Evolutionary conservation across 768 basidiomycete genomes (phyloP).

Genomic region (Tephrocybe sp.): DNA sequence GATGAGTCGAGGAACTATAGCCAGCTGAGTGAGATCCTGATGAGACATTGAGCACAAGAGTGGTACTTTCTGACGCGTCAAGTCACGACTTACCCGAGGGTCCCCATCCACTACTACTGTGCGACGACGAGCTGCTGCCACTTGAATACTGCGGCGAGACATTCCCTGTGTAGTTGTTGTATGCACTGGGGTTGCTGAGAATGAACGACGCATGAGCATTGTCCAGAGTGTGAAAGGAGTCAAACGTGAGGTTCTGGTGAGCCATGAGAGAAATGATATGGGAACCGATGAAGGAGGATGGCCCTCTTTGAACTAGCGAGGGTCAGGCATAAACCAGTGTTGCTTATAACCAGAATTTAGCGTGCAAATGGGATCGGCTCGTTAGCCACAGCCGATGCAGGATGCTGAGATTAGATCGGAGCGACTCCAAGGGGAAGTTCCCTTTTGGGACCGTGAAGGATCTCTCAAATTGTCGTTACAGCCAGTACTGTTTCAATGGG

Average conservation of each 20-base stretch:
- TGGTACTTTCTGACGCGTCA: not conserved
- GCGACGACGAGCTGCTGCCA: slow-evolving; percentile 9
- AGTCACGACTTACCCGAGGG: slow-evolving; percentile 4
- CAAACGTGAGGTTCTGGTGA: slow-evolving; percentile 12
- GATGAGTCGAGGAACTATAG: slow-evolving; percentile 6
- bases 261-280: slow-evolving; percentile 7
- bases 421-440: slow-evolving; percentile 16
- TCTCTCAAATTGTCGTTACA: slow-evolving; percentile 3
- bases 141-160: slow-evolving; percentile 11
- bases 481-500: slow-evolving; percentile 7
- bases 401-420: slow-evolving; percentile 19
- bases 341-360: slow-evolving; percentile 17
- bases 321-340: slow-evolving; percentile 5
- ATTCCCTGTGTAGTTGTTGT: slow-evolving; percentile 15
- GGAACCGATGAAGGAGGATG: slow-evolving; percentile 3
- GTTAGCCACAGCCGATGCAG: slow-evolving; percentile 7
- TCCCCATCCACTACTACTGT: slow-evolving; percentile 9
- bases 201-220: slow-evolving; percentile 15
- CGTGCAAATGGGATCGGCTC: slow-evolving; percentile 17
- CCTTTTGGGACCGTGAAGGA: slow-evolving; percentile 10
- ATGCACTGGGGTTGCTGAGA: slow-evolving; percentile 6
- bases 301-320: slow-evolving; percentile 9
- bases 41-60: not conserved
- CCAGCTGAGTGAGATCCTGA: not conserved
- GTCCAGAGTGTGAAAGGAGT: slow-evolving; percentile 14